Percentiles rank a stretch among this genome's conserved stretches.
Evolutionary conservation across 345 rosid genomes (phyloP).

Genomic region (Linum lewisii): DNA sequence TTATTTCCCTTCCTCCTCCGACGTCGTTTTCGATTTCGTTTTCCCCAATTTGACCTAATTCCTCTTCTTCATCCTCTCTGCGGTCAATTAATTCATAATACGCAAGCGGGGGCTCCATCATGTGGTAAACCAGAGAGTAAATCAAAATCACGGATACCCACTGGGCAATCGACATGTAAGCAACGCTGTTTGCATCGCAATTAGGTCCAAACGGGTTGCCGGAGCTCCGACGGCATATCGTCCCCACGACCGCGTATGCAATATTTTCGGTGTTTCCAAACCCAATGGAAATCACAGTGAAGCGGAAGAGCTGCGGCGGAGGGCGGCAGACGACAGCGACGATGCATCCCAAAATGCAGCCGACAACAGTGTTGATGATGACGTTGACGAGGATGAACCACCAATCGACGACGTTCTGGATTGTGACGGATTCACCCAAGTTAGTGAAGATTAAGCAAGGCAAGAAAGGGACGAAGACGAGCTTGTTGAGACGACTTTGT

Average conservation of each 20-base stretch:
- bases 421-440: constrained; percentile 21
- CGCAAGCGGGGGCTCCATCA: constrained; percentile 42
- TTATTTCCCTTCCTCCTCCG: neutral
- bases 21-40: neutral
- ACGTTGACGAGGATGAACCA: constrained; percentile 39
- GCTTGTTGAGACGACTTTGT: constrained; percentile 31
- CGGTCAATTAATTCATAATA: constrained; percentile 17
- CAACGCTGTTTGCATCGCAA: constrained; percentile 23
- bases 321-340: constrained; percentile 30
- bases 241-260: constrained; percentile 21
- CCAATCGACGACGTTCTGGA: constrained; percentile 19
- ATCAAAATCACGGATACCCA: constrained; percentile 39
- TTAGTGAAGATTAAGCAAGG: constrained; percentile 36
- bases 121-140: constrained; percentile 33
- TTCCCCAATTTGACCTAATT: constrained; percentile 1
- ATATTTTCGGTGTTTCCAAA: constrained; percentile 38
- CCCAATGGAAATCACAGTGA: constrained; percentile 30
- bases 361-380: constrained; percentile 23
- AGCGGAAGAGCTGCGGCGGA: constrained; percentile 25
- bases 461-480: constrained; percentile 25
- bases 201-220: constrained; percentile 20
- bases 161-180: constrained; percentile 32
- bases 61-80: constrained; percentile 1
- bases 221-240: constrained; percentile 20
- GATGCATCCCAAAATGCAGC: constrained; percentile 23